Percentiles rank a stretch among this genome's conserved stretches.
phyloP scores from a whole-genome alignment of 306 rosid genomes.

The Myrica gale region DNA sequence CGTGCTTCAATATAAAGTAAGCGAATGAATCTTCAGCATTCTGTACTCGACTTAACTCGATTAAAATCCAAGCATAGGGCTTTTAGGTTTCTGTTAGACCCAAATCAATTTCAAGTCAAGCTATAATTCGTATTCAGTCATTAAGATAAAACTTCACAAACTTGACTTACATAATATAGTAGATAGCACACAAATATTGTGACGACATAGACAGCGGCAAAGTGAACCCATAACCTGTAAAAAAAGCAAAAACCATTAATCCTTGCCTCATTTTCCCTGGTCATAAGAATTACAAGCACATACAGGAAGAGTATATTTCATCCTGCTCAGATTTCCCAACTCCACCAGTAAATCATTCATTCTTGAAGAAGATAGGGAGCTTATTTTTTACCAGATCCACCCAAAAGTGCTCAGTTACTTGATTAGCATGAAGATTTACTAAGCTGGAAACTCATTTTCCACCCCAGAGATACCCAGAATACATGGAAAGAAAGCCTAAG shows the following conservation, averaged over 20 bases:
- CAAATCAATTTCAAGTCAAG: not conserved
- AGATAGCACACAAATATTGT: conserved; percentile 68
- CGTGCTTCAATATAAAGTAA: too few relatives aligned
- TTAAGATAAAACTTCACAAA: conserved; percentile 13
- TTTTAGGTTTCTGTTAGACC: conserved; percentile 14
- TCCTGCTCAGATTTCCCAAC: not conserved
- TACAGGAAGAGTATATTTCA: not conserved
- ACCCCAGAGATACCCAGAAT: not conserved
- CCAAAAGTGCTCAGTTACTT: not conserved
- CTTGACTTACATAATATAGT: conserved; percentile 69
- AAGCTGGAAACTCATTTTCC: not conserved
- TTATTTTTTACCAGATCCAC: not conserved
- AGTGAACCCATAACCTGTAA: conserved; percentile 90
- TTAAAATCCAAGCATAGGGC: too few relatives aligned
- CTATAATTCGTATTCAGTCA: conserved; percentile 15
- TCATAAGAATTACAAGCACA: not conserved
- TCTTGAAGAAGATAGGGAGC: not conserved
- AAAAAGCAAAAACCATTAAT: conserved; percentile 9
- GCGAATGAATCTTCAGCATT: too few relatives aligned
- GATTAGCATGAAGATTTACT: conserved; percentile 1
- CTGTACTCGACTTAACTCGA: too few relatives aligned
- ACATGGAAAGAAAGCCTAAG: not conserved
- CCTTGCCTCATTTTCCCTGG: not conserved
- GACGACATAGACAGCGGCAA: conserved; percentile 76
- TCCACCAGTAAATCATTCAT: not conserved